Conservation (phyloP, 805 yeast genomes). For the Kregervanrija delftensis region DNA sequence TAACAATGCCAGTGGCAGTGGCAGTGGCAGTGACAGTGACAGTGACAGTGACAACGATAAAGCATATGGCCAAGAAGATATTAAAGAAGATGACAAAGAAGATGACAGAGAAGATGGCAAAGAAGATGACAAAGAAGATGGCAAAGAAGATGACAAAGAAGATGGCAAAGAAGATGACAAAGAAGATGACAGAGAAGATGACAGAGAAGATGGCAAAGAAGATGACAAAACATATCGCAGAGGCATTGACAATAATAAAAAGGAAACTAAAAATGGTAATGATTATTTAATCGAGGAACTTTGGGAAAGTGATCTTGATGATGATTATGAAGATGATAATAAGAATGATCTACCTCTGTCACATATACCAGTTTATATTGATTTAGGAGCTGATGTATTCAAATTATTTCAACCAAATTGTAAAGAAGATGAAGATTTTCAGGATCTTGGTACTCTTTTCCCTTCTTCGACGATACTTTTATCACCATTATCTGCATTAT, state of each 20-base stretch:
- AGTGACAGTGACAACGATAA: slow-evolving; percentile 4
- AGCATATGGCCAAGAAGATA: slow-evolving; percentile 1
- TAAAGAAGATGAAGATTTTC: slow-evolving; percentile 20
- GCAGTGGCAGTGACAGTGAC: too few relatives aligned
- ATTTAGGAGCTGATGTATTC: slow-evolving; percentile 21
- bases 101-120: not conserved
- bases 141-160: not conserved
- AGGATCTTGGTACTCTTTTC: slow-evolving; percentile 10
- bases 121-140: not conserved
- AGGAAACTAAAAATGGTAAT: not conserved
- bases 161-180: not conserved
- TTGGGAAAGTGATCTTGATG: not conserved
- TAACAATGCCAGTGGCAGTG: too few relatives aligned
- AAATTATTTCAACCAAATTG: slow-evolving; percentile 17
- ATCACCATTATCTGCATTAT: too few relatives aligned
- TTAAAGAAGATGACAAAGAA: slow-evolving; percentile 1
- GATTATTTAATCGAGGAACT: not conserved
- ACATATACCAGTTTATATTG: slow-evolving; percentile 22
- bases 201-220: not conserved
- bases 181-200: slow-evolving; percentile 1
- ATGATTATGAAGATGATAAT: slow-evolving; percentile 2
- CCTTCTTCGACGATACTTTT: too few relatives aligned
- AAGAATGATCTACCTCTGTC: not conserved
- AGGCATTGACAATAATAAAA: not conserved
- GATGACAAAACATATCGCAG: not conserved